Conservation (phyloP, 1,139 yeast genomes). For the Yamadazyma friedrichii region DNA sequence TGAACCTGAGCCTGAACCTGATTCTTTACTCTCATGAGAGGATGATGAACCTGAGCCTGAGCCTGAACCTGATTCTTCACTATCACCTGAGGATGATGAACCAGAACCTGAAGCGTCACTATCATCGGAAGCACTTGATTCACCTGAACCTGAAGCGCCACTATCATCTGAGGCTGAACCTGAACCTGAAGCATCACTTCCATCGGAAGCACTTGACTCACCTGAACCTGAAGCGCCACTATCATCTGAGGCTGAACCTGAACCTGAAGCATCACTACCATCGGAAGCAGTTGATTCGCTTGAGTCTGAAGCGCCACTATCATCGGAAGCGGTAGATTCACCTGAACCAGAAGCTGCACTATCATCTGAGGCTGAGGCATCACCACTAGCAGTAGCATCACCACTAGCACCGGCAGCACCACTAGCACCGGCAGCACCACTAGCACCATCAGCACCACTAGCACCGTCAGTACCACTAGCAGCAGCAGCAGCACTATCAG, state of each 20-base stretch:
- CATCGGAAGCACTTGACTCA: constrained; percentile 6
- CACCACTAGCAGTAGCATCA: constrained; percentile 3
- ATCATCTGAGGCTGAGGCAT: constrained; percentile 1
- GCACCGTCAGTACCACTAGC: constrained; percentile 2
- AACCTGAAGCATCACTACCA: constrained; percentile 6
- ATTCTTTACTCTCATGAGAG: constrained; percentile 5
- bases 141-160: constrained; percentile 4
- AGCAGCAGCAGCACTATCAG: constrained; percentile 4
- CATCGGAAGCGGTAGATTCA: constrained; percentile 1
- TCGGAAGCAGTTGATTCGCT: background rate
- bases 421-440: constrained; percentile 3
- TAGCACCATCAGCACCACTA: background rate
- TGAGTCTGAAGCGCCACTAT: constrained; percentile 4
- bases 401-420: background rate
- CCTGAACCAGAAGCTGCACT: constrained; percentile 4
- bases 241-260: background rate
- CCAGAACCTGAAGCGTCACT: constrained; percentile 1
- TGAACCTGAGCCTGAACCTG: constrained; percentile 8
- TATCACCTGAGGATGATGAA: constrained; percentile 3
- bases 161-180: constrained; percentile 6
- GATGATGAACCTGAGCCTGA: constrained; percentile 4
- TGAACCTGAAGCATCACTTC: background rate
- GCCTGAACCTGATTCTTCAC: constrained; percentile 2
- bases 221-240: constrained; percentile 6
- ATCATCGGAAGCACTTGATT: background rate